Evolutionary conservation across 441 rosid genomes (phyloP), one percentile per base, ranked within the genome.

Genomic region (Breynia disticha): DNA sequence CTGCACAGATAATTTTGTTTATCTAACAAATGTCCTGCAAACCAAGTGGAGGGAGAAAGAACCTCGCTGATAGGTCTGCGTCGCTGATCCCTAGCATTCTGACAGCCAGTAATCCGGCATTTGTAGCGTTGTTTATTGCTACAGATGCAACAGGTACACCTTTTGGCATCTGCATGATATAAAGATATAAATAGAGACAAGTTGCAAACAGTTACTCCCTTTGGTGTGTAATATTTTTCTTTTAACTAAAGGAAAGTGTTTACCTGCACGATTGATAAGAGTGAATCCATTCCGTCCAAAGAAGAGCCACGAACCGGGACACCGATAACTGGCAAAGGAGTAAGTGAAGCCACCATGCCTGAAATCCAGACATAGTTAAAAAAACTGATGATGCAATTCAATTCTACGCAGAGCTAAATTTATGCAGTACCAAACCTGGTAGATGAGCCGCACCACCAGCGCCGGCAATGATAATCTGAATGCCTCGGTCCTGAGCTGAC

Each of bases 371-470:
- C 22, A 12, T 38, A 17, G 19, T 42, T 41, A 44, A 55, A 41
- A 50, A 42, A 54, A 6, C 14, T 1, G 46, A 20, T 50, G 48
- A 54, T 32, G 48, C 21, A 44, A 41, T 32, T 18, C 11, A 32
- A 7, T 11, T 28, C 56, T 0, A 55, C 2, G 15, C 7, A 15
- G 13, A 52, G 50, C 6, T 32, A 15, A 32, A 47, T 22, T 46
- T 38, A 39, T 22, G 16, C 15, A 38, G n/a, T 12, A 64, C 63
- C 79, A 76, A 51, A 55, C 97, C 96, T 69, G 97, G 97, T 60
- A 93, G 76, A 76, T 93, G 99, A 45, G 96, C 96, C 50, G 99
- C 97, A 52, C 97, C 99, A 68, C 99, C 97, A 60, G 99, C 99
- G 53, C 96, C 99, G 43, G 97, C 96, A 54, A 93, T 84, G 63